Evolutionary conservation across 169 alveolate genomes (phyloP).

Genomic region (Eimeria falciformis): DNA sequence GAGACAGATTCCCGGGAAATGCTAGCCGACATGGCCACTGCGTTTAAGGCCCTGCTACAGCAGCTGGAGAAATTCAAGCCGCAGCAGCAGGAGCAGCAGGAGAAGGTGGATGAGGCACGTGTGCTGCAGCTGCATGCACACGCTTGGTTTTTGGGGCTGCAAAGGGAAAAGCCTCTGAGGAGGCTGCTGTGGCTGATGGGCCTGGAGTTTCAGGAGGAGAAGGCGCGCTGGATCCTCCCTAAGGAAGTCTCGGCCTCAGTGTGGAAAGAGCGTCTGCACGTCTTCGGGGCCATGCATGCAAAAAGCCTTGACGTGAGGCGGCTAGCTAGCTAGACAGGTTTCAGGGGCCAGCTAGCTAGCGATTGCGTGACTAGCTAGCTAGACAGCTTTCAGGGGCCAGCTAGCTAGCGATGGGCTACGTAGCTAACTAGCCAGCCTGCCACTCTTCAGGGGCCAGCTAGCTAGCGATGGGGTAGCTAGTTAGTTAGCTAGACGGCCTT

Average conservation of each 20-base stretch:
- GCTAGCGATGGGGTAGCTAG: too few relatives aligned
- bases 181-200: constrained; percentile 34
- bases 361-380: neutral
- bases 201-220: neutral
- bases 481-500: too few relatives aligned
- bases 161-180: neutral
- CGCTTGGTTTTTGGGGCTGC: constrained; percentile 6
- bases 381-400: neutral
- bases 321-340: neutral
- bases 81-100: neutral
- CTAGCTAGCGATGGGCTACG: too few relatives aligned
- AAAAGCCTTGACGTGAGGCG: neutral
- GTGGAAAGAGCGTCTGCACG: constrained; percentile 26
- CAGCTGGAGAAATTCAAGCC: neutral
- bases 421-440: too few relatives aligned
- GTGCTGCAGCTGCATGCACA: neutral
- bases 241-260: neutral
- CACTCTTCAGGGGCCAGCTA: too few relatives aligned
- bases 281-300: constrained; percentile 33
- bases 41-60: constrained; percentile 13
- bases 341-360: neutral
- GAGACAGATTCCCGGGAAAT: neutral
- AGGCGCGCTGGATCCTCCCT: constrained; percentile 26
- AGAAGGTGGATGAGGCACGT: neutral
- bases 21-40: neutral